These are phyloP conservation scores for Fusarium coffeatum DNA, from an alignment of 2,329 filamentous ascomycete genomes.

Conservation along the genomic window DNA sequence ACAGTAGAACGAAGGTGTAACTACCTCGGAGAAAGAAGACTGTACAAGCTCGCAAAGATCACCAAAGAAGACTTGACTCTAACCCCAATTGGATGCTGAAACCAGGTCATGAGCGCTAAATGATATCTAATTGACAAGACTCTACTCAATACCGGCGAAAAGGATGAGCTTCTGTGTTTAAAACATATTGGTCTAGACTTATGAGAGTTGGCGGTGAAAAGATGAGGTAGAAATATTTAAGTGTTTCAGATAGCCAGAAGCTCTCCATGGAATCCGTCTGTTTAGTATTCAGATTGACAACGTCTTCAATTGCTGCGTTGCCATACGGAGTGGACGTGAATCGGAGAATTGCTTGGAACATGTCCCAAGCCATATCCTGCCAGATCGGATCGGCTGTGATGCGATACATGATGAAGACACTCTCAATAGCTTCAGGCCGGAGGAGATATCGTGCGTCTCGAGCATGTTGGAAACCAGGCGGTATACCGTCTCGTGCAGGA, in stretches of 20 bases:
- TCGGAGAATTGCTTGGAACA: conserved; percentile 61
- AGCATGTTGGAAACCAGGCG: conserved; percentile 71
- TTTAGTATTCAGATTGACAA: conserved; percentile 50
- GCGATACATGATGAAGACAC: conserved; percentile 62
- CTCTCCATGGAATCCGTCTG: conserved; percentile 73
- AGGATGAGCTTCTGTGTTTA: conserved; percentile 67
- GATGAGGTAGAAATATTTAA: conserved; percentile 81
- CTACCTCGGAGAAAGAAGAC: background rate
- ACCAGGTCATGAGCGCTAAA: background rate
- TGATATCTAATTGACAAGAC: background rate
- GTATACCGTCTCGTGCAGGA: conserved; percentile 45
- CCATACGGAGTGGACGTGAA: conserved; percentile 60
- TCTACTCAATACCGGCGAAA: conserved; percentile 40
- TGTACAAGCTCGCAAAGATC: background rate
- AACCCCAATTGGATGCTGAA: background rate
- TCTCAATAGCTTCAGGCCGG: conserved; percentile 63
- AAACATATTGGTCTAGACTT: conserved; percentile 74
- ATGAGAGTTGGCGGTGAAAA: conserved; percentile 74
- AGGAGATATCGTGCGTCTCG: conserved; percentile 63
- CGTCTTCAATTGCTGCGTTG: conserved; percentile 61
- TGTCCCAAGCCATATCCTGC: conserved; percentile 64
- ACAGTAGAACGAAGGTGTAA: background rate
- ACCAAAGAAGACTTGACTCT: background rate
- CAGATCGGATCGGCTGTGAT: conserved; percentile 61
- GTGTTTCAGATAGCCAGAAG: conserved; percentile 78